phyloP scores from a whole-genome alignment of 2,329 filamentous ascomycete genomes.

The Aspergillus sp. region DNA sequence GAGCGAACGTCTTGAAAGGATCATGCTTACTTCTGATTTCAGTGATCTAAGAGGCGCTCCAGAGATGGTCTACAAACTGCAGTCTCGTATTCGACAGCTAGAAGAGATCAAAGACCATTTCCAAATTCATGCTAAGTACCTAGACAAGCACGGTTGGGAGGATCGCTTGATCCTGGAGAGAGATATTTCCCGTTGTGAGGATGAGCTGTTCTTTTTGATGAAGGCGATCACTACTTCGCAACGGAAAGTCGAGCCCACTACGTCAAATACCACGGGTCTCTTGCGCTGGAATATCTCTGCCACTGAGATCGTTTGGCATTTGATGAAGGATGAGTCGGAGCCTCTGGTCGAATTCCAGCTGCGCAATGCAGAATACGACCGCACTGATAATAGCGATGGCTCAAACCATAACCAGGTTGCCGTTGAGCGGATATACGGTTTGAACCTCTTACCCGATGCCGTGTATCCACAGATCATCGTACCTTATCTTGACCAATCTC shows the following conservation, averaged over 20 bases:
- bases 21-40: slow-evolving; percentile 98
- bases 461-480: slow-evolving; percentile 96
- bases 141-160: slow-evolving; percentile 89
- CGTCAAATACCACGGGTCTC: slow-evolving; percentile 72
- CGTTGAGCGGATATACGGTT: slow-evolving; percentile 80
- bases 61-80: slow-evolving; percentile 85
- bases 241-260: slow-evolving; percentile 68
- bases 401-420: slow-evolving; percentile 93
- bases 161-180: slow-evolving; percentile 86
- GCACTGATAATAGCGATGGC: slow-evolving; percentile 94
- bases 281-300: slow-evolving; percentile 93
- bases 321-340: slow-evolving; percentile 82
- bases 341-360: slow-evolving; percentile 92
- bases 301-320: slow-evolving; percentile 94
- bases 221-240: slow-evolving; percentile 98
- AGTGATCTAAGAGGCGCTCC: slow-evolving; percentile 93
- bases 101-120: slow-evolving; percentile 97
- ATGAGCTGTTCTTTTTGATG: slow-evolving; percentile 99
- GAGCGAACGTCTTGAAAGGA: slow-evolving; percentile 92
- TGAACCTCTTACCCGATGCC: slow-evolving; percentile 86
- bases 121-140: slow-evolving; percentile 82
- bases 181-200: slow-evolving; percentile 84
- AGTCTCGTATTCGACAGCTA: slow-evolving; percentile 88
- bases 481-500: slow-evolving; percentile 73
- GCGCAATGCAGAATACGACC: slow-evolving; percentile 85